Conservation (phyloP, 306 rosid genomes). For the Vigna angularis region DNA sequence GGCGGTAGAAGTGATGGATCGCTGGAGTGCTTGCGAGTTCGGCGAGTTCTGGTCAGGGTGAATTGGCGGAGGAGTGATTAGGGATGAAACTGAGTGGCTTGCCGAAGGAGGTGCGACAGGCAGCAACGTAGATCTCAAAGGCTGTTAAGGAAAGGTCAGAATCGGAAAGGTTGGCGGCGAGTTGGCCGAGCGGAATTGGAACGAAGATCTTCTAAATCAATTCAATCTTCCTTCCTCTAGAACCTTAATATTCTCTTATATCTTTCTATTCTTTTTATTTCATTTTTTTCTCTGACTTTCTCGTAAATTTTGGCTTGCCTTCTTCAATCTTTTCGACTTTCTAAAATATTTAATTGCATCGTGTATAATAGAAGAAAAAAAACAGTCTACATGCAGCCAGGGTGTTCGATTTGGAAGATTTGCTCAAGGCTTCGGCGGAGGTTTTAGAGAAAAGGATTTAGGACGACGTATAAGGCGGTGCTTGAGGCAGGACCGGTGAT, state of each 20-base stretch:
- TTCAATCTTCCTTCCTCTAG: no score
- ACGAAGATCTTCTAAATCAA: no score
- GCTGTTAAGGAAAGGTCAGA: slow-evolving; percentile 82
- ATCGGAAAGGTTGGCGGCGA: slow-evolving; percentile 68
- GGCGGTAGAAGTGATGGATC: slow-evolving; percentile 90
- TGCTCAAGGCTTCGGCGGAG: slow-evolving; percentile 75
- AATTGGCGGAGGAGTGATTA: slow-evolving; percentile 51
- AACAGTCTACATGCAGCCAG: slow-evolving; percentile 10
- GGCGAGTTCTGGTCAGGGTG: slow-evolving; percentile 59
- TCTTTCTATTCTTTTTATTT: no score
- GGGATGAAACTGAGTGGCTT: slow-evolving; percentile 64
- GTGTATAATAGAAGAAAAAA: no score
- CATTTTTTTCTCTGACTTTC: no score
- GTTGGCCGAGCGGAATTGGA: slow-evolving; percentile 32
- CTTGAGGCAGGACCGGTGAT: slow-evolving; percentile 66
- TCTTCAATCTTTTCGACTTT: no score
- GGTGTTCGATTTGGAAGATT: slow-evolving; percentile 70
- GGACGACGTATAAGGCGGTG: slow-evolving; percentile 72
- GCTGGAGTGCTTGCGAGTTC: slow-evolving; percentile 69
- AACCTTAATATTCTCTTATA: no score
- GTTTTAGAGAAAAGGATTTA: slow-evolving; percentile 77
- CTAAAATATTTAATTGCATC: no score
- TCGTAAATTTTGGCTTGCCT: no score
- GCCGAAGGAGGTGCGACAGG: slow-evolving; percentile 84
- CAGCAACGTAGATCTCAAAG: slow-evolving; percentile 97